Percentiles rank a stretch among this genome's conserved stretches.
These are phyloP conservation scores for Fusarium penzigii DNA, from an alignment of 2,329 filamentous ascomycete species.

Conservation along the genomic window DNA sequence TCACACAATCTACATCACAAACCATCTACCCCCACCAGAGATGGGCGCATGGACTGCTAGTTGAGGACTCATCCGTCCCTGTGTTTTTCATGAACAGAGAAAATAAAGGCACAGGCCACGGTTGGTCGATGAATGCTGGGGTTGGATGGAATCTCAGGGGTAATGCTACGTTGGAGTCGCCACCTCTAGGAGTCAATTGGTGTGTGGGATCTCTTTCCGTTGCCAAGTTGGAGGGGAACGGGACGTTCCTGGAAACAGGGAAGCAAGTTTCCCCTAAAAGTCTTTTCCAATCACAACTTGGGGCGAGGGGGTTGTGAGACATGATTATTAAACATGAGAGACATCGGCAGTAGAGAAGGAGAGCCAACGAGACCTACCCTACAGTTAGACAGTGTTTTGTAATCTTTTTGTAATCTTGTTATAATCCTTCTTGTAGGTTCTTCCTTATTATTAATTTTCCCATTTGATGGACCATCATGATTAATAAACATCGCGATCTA, in stretches of 20 bases:
- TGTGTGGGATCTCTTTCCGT: slow-evolving; percentile 16
- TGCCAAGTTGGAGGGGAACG: slow-evolving; percentile 2
- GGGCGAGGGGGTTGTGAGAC: neutral
- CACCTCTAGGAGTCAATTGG: slow-evolving; percentile 25
- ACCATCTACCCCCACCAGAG: slow-evolving; percentile 24
- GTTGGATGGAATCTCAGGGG: slow-evolving; percentile 23
- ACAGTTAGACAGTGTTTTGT: too few relatives aligned
- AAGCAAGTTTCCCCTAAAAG: slow-evolving; percentile 11
- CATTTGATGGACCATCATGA: too few relatives aligned
- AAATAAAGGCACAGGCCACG: slow-evolving; percentile 18
- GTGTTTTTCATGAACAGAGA: slow-evolving; percentile 13
- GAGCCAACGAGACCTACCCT: too few relatives aligned
- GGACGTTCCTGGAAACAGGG: slow-evolving; percentile 1
- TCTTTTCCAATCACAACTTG: slow-evolving; percentile 17
- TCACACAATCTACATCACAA: slow-evolving; percentile 11
- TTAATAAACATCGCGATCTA: too few relatives aligned
- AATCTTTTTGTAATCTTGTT: too few relatives aligned
- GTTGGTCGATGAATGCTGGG: slow-evolving; percentile 25
- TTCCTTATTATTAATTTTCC: too few relatives aligned
- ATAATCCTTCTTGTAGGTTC: too few relatives aligned
- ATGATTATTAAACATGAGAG: too few relatives aligned
- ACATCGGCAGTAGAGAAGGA: too few relatives aligned
- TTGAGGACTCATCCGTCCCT: slow-evolving; percentile 12
- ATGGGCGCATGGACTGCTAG: slow-evolving; percentile 24
- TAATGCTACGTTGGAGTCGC: slow-evolving; percentile 9